phyloP scores from a whole-genome alignment of 1,139 yeast genomes.

The Yamadazyma diddensiae region DNA sequence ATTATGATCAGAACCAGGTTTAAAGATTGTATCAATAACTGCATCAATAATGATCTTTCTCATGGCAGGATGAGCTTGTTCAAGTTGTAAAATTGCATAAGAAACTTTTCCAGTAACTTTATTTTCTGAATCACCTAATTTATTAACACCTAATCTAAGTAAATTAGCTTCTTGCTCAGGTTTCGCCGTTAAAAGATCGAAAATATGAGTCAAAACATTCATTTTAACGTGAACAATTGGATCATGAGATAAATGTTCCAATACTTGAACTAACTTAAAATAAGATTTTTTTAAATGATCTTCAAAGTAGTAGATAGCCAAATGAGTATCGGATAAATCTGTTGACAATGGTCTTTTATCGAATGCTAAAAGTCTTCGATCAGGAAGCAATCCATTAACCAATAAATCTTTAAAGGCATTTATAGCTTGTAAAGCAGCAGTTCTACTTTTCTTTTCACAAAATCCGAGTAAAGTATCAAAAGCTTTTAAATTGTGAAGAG shows the following conservation, averaged over 20 bases:
- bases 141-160: slow-evolving; percentile 84
- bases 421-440: slow-evolving; percentile 87
- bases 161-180: slow-evolving; percentile 97
- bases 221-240: slow-evolving; percentile 89
- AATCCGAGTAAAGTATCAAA: slow-evolving; percentile 72
- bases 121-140: slow-evolving; percentile 88
- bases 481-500: slow-evolving; percentile 83
- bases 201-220: slow-evolving; percentile 71
- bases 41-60: slow-evolving; percentile 75
- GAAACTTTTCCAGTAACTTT: slow-evolving; percentile 91
- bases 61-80: slow-evolving; percentile 97
- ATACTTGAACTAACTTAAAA: slow-evolving; percentile 64
- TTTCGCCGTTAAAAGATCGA: slow-evolving; percentile 75
- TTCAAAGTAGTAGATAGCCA: slow-evolving; percentile 82
- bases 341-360: slow-evolving; percentile 68
- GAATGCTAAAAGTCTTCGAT: slow-evolving; percentile 77
- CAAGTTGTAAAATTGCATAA: slow-evolving; percentile 70
- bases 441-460: slow-evolving; percentile 90
- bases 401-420: slow-evolving; percentile 88
- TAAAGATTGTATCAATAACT: slow-evolving; percentile 76
- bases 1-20: slow-evolving; percentile 77
- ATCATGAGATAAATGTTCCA: slow-evolving; percentile 81
- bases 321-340: slow-evolving; percentile 45
- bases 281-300: slow-evolving; percentile 78
- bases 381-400: slow-evolving; percentile 76